Evolutionary conservation across 306 rosid species (phyloP).

Genomic region (Benincasa hispida): DNA sequence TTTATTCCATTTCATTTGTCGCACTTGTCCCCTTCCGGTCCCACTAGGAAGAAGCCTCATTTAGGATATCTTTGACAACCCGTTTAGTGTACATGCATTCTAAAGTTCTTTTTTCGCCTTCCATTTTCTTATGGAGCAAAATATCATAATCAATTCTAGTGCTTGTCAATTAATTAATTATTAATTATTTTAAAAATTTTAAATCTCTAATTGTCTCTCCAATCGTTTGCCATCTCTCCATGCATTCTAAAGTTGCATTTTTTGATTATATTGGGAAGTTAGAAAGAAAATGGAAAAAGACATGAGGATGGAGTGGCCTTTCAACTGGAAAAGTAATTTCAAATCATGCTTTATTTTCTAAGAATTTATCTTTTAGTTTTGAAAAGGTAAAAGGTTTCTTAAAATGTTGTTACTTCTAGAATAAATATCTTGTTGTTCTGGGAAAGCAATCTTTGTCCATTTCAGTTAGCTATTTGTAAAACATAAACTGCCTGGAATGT

Average conservation of each 20-base stretch:
- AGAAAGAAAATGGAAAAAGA: background rate
- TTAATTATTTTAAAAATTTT: background rate
- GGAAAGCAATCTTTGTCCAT: background rate
- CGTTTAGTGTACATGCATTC: background rate
- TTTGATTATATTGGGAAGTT: background rate
- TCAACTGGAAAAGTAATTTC: background rate
- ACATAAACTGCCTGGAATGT: background rate
- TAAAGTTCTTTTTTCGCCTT: background rate
- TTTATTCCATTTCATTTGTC: background rate
- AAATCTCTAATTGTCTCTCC: background rate
- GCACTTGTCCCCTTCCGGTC: background rate
- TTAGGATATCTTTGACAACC: background rate
- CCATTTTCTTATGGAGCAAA: background rate
- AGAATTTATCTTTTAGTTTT: background rate
- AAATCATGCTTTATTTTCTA: background rate
- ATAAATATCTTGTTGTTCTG: background rate
- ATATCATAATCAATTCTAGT: background rate
- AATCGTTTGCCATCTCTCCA: background rate
- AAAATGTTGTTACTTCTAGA: background rate
- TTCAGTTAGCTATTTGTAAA: background rate
- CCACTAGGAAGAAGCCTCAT: background rate
- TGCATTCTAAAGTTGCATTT: background rate
- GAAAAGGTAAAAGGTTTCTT: background rate
- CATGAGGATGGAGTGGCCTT: background rate
- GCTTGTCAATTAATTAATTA: background rate